Conservation (phyloP, 345 rosid genomes). For the Ceriops tagal region DNA sequence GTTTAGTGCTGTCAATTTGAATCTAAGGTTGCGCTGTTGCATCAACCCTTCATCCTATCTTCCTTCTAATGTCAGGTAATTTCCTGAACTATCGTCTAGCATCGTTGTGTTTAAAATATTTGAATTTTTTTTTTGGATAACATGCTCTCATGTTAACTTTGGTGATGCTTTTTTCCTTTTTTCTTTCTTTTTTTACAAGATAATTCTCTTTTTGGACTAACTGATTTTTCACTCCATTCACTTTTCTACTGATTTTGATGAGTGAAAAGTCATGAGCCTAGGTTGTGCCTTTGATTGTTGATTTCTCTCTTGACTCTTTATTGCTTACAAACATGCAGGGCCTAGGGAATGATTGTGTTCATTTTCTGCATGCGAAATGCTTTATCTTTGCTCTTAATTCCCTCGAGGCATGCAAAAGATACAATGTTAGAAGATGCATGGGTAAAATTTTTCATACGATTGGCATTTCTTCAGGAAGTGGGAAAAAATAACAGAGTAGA, state of each 20-base stretch:
- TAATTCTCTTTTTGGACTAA: background rate
- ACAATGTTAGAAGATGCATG: too few species aligned
- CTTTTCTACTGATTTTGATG: background rate
- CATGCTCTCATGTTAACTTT: background rate
- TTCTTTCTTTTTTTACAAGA: too few species aligned
- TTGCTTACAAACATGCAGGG: too few species aligned
- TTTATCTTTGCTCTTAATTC: too few species aligned
- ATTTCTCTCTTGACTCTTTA: too few species aligned
- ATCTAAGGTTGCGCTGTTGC: constrained; percentile 74
- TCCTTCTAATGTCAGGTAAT: constrained; percentile 74
- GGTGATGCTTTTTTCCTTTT: too few species aligned
- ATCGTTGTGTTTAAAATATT: background rate
- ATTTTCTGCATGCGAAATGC: too few species aligned
- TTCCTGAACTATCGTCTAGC: background rate
- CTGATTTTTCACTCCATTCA: background rate
- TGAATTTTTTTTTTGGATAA: background rate
- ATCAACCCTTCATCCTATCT: constrained; percentile 75
- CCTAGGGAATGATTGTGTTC: too few species aligned
- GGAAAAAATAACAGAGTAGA: too few species aligned
- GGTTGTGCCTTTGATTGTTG: background rate
- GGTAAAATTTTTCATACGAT: too few species aligned
- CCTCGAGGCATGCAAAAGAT: too few species aligned
- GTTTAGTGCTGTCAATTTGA: constrained; percentile 69
- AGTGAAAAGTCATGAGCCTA: background rate
- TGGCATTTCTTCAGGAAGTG: too few species aligned